These are phyloP conservation scores for Extremus antarcticus DNA, from an alignment of 495 filamentous ascomycete genomes.

Conservation along the genomic window DNA sequence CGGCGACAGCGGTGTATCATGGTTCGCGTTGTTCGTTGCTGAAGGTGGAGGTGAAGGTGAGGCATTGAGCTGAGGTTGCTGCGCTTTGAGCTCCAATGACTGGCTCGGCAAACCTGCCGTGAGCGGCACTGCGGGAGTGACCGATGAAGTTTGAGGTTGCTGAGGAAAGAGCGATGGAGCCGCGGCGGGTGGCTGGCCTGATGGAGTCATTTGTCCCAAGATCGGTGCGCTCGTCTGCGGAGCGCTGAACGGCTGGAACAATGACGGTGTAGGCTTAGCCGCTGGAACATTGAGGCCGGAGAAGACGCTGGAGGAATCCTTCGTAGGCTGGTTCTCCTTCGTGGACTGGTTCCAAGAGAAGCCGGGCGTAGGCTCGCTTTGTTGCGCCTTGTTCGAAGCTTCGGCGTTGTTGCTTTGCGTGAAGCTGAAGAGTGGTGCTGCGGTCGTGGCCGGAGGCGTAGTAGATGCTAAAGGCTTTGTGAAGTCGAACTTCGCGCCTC, in stretches of 20 bases:
- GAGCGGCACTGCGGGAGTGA: neutral
- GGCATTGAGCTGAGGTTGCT: slow-evolving; percentile 5
- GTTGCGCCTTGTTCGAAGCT: neutral
- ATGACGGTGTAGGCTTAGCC: neutral
- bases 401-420: neutral
- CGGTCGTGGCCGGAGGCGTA: neutral
- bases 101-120: slow-evolving; percentile 1
- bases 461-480: neutral
- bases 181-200: neutral
- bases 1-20: neutral
- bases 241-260: neutral
- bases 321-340: neutral
- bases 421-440: neutral
- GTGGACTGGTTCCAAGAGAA: neutral
- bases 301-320: neutral
- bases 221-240: neutral
- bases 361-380: neutral
- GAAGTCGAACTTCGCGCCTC: neutral
- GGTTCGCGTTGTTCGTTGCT: neutral
- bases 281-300: neutral
- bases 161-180: neutral
- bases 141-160: neutral
- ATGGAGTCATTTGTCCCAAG: neutral
- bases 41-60: neutral
- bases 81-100: neutral